Conservation (phyloP, 2,329 filamentous ascomycete genomes). For the Calonectria pseudoturangicola region DNA sequence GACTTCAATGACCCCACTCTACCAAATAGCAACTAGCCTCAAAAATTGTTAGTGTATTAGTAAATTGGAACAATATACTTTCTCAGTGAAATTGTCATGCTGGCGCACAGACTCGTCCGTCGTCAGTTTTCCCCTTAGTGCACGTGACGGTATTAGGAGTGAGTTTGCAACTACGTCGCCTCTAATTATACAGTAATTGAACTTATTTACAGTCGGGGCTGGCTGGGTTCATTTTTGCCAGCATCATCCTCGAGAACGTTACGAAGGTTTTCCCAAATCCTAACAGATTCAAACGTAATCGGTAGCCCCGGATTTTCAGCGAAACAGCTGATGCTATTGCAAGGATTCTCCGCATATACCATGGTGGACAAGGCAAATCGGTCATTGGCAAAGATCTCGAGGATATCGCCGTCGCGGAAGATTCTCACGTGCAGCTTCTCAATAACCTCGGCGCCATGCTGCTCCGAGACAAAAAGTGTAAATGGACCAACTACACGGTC, state of each 20-base stretch:
- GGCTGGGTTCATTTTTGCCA: not conserved
- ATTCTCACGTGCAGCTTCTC: constrained; percentile 51
- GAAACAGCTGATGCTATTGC: constrained; percentile 53
- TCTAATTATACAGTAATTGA: constrained; percentile 5
- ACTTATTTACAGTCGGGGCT: not conserved
- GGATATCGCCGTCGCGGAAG: constrained; percentile 52
- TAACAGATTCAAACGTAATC: constrained; percentile 49
- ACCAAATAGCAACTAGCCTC: not conserved
- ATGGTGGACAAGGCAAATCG: constrained; percentile 54
- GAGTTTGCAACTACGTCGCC: not conserved
- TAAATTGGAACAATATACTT: constrained; percentile 24
- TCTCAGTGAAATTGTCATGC: constrained; percentile 14
- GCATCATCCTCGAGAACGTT: constrained; percentile 36
- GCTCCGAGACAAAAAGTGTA: constrained; percentile 63
- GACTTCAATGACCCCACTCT: constrained; percentile 15
- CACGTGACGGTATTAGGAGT: constrained; percentile 4
- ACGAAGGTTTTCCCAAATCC: constrained; percentile 49
- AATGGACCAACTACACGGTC: constrained; percentile 62
- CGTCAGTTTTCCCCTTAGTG: not conserved
- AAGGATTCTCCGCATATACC: constrained; percentile 49
- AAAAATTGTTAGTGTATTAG: constrained; percentile 18
- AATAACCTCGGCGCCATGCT: constrained; percentile 38
- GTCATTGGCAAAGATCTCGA: constrained; percentile 55
- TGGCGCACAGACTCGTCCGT: constrained; percentile 5
- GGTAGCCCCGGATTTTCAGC: constrained; percentile 38